These are phyloP conservation scores for Quercus glauca DNA, from an alignment of 306 rosid species.

Conservation along the genomic window DNA sequence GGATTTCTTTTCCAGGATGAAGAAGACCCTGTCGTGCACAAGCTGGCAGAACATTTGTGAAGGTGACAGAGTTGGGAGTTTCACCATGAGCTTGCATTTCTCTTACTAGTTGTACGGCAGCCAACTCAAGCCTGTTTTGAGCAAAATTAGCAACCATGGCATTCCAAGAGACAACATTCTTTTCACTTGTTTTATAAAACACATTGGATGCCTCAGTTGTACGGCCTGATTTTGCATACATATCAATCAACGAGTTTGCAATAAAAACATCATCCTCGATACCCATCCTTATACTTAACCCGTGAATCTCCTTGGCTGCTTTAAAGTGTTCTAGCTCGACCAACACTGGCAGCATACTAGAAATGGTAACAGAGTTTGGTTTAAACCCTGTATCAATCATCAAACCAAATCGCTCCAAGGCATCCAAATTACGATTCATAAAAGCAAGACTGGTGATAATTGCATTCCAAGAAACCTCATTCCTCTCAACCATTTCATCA, in stretches of 20 bases:
- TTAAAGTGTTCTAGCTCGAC: conserved; percentile 58
- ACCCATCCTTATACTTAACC: conserved; percentile 56
- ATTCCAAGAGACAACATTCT: conserved; percentile 82
- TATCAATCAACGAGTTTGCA: conserved; percentile 73
- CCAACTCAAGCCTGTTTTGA: conserved; percentile 64
- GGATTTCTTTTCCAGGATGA: conserved; percentile 72
- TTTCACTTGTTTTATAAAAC: conserved; percentile 53
- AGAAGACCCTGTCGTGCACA: conserved; percentile 70
- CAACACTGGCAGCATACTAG: conserved; percentile 66
- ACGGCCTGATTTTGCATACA: conserved; percentile 77
- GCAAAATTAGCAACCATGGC: conserved; percentile 83
- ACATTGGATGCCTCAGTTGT: conserved; percentile 45
- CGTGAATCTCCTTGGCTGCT: conserved; percentile 65
- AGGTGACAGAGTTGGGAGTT: conserved; percentile 63
- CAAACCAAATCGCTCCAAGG: conserved; percentile 49
- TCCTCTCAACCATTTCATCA: conserved; percentile 58
- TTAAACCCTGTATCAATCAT: conserved; percentile 57
- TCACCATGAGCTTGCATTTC: conserved; percentile 68
- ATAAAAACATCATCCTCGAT: conserved; percentile 59
- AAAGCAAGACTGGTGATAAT: conserved; percentile 64
- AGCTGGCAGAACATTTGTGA: conserved; percentile 86
- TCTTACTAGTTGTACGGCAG: conserved; percentile 52
- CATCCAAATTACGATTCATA: conserved; percentile 40
- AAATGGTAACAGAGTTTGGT: conserved; percentile 70
- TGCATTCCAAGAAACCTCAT: conserved; percentile 89